phyloP scores from a whole-genome alignment of 805 yeast genomes.

The Saccharomycopsis malanga region DNA sequence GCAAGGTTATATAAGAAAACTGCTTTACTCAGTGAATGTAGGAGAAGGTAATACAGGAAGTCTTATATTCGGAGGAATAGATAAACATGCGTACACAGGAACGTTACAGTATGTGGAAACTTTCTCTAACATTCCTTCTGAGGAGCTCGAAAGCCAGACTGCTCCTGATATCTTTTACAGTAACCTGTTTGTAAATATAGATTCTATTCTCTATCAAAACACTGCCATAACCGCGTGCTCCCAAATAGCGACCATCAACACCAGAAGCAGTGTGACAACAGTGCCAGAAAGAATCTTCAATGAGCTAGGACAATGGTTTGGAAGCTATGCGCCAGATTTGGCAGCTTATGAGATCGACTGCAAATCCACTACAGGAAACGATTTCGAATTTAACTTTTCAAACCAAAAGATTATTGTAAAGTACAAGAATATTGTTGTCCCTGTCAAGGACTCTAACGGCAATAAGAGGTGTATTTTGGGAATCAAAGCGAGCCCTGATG shows the following conservation, averaged over 20 bases:
- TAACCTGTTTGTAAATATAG: neutral
- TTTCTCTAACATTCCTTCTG: neutral
- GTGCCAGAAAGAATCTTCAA: neutral
- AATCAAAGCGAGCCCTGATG: neutral
- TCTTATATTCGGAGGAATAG: conserved; percentile 2
- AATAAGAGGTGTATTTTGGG: conserved; percentile 1
- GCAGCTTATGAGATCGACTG: conserved; percentile 4
- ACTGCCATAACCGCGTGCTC: neutral
- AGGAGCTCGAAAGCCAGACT: too few species aligned
- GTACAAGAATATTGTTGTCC: neutral
- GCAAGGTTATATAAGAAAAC: conserved; percentile 3
- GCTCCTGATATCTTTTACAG: neutral
- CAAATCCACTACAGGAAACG: neutral
- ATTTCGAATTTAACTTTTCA: neutral
- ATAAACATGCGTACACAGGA: neutral
- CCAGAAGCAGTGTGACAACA: neutral
- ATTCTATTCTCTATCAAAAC: neutral
- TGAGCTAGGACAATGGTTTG: neutral
- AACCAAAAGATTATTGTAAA: neutral
- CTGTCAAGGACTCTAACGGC: neutral
- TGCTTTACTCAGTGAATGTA: neutral
- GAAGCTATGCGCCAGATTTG: neutral
- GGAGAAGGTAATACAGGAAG: neutral
- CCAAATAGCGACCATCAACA: neutral
- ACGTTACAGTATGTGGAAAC: neutral